Percentiles rank a stretch among this genome's conserved stretches.
Conservation (phyloP, 2,329 filamentous ascomycete species). For the Epichloe sylvatica region DNA sequence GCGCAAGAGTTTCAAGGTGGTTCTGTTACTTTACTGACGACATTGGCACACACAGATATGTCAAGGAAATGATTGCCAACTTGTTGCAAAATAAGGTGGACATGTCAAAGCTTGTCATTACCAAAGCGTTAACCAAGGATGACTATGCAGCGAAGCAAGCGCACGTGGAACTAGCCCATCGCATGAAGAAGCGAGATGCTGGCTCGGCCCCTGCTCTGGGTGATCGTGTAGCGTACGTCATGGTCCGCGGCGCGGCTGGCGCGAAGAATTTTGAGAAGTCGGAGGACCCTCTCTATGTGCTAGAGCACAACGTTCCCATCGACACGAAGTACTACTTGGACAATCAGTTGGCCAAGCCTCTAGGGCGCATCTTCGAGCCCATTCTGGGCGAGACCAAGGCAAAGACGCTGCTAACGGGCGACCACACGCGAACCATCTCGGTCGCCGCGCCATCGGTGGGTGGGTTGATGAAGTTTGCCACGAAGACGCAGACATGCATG, state of each 20-base stretch:
- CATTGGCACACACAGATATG: conserved; percentile 49
- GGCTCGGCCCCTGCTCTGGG: conserved; percentile 86
- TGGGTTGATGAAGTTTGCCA: conserved; percentile 95
- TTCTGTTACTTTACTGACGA: conserved; percentile 1
- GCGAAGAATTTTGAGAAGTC: conserved; percentile 95
- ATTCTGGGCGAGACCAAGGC: conserved; percentile 91
- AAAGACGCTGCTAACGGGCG: conserved; percentile 71
- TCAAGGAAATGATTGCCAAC: conserved; percentile 91
- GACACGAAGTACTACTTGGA: conserved; percentile 98
- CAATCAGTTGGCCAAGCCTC: conserved; percentile 90
- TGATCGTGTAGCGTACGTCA: conserved; percentile 95
- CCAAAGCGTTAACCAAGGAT: conserved; percentile 84
- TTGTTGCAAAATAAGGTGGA: conserved; percentile 94
- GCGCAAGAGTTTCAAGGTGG: neutral
- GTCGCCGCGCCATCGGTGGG: conserved; percentile 84
- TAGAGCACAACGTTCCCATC: conserved; percentile 95
- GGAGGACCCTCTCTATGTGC: conserved; percentile 90
- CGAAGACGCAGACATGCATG: conserved; percentile 97
- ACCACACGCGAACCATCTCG: conserved; percentile 87
- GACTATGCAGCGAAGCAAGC: conserved; percentile 63
- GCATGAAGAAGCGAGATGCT: conserved; percentile 68
- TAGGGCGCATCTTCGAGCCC: conserved; percentile 92
- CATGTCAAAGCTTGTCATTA: conserved; percentile 98
- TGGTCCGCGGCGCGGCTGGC: conserved; percentile 78
- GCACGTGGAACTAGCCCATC: conserved; percentile 1